Conservation (phyloP, 441 rosid species). For the Macaranga tanarius region DNA sequence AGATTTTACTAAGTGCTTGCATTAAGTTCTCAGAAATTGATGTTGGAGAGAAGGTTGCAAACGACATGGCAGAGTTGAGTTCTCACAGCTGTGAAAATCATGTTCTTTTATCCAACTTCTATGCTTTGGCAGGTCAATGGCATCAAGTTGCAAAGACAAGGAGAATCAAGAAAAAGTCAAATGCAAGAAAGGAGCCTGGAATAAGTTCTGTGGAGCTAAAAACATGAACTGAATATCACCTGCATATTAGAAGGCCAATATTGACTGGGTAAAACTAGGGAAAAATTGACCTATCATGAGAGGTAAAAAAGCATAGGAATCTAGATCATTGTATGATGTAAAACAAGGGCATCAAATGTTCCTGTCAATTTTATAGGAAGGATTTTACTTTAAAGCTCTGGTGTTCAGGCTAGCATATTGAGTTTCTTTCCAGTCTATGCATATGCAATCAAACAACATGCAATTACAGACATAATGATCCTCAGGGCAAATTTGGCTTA, state of each 20-base stretch:
- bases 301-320: not conserved
- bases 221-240: not conserved
- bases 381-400: not conserved
- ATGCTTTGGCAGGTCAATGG: conserved; percentile 34
- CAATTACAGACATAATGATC: not conserved
- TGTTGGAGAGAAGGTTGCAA: conserved; percentile 27
- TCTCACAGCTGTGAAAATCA: conserved; percentile 18
- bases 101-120: conserved; percentile 33
- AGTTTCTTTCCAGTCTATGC: not conserved
- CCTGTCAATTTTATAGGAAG: not conserved
- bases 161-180: conserved; percentile 17
- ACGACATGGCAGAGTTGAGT: conserved; percentile 13
- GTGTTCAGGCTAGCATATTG: not conserved
- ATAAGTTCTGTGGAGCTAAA: conserved; percentile 16
- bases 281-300: not conserved
- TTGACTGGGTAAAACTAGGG: not conserved
- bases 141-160: conserved; percentile 26
- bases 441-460: conserved; percentile 1
- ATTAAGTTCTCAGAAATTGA: conserved; percentile 27
- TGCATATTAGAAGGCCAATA: not conserved
- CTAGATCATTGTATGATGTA: not conserved
- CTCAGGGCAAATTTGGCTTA: not conserved
- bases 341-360: not conserved
- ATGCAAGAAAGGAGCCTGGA: conserved; percentile 31
- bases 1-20: conserved; percentile 33